Base-by-base conservation (phyloP, 768 basidiomycete genomes). In the Exsudoporus frostii region DNA sequence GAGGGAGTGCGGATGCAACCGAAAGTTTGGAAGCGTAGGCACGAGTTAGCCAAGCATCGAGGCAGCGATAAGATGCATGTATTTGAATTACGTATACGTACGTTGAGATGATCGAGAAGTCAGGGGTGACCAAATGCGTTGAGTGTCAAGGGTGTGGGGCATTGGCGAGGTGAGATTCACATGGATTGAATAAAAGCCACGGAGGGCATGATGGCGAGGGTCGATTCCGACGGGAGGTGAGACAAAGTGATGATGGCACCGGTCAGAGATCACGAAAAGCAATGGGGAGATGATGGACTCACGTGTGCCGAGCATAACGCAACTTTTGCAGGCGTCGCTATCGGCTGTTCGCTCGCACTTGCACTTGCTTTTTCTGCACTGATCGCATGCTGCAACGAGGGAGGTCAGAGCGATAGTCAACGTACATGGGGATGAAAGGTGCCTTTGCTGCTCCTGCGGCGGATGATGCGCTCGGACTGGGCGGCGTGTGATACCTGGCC, bases 281-380 rank as follows among this genome's bases (percentile, higher is more conserved):
- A 7, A 43, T 3, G 20, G 30, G 19, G 52, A 48, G 51, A 48
- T 13, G 25, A 24, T 19, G 6, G 22, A 72, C 80, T 74, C 60
- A 91, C 90, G 68, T 32, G 86, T 88, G 45, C 81, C 81, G 17
- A 89, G 76, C 76, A 87, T 78, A 37, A 84, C 72, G 66, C 90
- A 93, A 61, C 81, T 88, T 65, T 85, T 85, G 73, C 90, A 93
- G 19, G 85, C 81, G 53, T 85, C 81, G 36, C 73, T 78, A 33
- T 79, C 75, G 13, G 72, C 70, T 10, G 79, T 55, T 33, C 88
- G 83, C 70, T 92, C 91, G 69, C 91, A 92, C 71, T 92, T 92
- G 76, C 91, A 92, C 65, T 92, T 92, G 64, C 84, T 88, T 70
- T 92, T 92, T 51, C 90, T 81, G 68, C 91, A 92, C 63, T 92